phyloP scores from a whole-genome alignment of 2,329 filamentous ascomycete genomes.

The Microdochium trichocladiopsis region DNA sequence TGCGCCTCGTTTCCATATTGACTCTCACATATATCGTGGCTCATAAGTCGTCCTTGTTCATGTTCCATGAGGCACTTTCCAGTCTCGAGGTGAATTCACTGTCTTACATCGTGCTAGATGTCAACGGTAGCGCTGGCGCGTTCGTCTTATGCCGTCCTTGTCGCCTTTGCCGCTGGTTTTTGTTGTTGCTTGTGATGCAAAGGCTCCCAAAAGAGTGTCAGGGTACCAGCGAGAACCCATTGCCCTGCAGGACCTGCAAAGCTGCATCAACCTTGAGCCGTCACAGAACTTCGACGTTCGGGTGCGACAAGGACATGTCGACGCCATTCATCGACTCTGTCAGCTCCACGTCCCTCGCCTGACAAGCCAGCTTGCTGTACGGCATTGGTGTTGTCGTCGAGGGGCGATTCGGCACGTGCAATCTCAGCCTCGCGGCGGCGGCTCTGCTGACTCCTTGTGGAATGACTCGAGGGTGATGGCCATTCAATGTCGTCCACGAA shows the following conservation, averaged over 20 bases:
- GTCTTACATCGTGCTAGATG: background rate
- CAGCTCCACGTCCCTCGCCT: slow-evolving; percentile 35
- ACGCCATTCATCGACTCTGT: slow-evolving; percentile 41
- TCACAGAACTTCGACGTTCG: slow-evolving; percentile 11
- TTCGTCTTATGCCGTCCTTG: background rate
- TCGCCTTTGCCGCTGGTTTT: background rate
- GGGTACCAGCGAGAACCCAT: too few species aligned
- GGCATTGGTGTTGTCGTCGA: background rate
- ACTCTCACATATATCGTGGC: too few species aligned
- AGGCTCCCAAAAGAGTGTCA: background rate
- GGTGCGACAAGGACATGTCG: slow-evolving; percentile 37
- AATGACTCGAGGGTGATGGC: background rate
- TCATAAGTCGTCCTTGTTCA: background rate
- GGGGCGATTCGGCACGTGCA: background rate
- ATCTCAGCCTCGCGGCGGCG: background rate
- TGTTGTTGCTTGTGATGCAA: background rate
- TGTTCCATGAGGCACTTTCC: background rate
- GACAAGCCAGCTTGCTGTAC: slow-evolving; percentile 39
- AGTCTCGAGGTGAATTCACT: background rate
- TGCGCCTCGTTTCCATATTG: too few species aligned
- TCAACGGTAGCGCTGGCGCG: background rate
- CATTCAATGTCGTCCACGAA: background rate
- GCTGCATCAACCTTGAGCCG: background rate
- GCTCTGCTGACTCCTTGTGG: background rate
- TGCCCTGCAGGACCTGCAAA: too few species aligned